A percentile compares a stretch with the other conserved stretches of the same genome.
Conservation (phyloP, 768 basidiomycete genomes). For the Hygrophorus russula region DNA sequence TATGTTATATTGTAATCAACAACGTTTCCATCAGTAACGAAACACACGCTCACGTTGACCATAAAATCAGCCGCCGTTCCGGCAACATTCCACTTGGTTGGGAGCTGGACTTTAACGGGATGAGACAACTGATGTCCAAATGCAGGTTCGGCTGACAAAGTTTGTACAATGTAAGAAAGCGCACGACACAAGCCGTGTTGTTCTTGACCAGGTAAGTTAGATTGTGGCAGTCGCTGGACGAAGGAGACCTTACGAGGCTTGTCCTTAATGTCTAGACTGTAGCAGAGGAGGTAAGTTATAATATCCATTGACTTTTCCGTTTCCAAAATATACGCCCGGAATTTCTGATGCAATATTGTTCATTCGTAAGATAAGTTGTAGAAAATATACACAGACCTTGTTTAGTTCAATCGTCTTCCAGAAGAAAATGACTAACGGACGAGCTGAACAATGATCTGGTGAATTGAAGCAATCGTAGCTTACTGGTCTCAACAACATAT, state of each 20-base stretch:
- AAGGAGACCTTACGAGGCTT: conserved; percentile 61
- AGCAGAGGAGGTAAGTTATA: conserved; percentile 68
- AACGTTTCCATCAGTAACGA: background rate
- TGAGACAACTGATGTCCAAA: conserved; percentile 65
- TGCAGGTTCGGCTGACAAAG: conserved; percentile 71
- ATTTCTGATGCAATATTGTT: conserved; percentile 48
- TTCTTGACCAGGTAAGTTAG: conserved; percentile 33
- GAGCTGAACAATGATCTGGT: background rate
- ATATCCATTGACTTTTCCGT: conserved; percentile 72
- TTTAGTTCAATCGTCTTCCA: conserved; percentile 94
- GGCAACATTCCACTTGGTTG: conserved; percentile 63
- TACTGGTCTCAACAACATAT: conserved; percentile 75
- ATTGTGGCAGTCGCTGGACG: background rate
- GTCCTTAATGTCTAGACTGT: conserved; percentile 84
- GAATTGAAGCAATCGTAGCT: conserved; percentile 16
- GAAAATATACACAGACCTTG: conserved; percentile 42
- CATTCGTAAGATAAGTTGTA: background rate
- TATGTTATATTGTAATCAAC: conserved; percentile 18
- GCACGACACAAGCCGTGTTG: conserved; percentile 87
- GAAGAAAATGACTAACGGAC: conserved; percentile 51
- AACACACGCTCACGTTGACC: conserved; percentile 52
- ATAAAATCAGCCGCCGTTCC: conserved; percentile 82
- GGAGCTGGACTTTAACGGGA: conserved; percentile 54
- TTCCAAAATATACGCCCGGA: conserved; percentile 70
- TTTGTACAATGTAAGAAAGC: conserved; percentile 85